Conservation (phyloP, 192 early-diverging fungal genomes). For the Podila epigama region DNA sequence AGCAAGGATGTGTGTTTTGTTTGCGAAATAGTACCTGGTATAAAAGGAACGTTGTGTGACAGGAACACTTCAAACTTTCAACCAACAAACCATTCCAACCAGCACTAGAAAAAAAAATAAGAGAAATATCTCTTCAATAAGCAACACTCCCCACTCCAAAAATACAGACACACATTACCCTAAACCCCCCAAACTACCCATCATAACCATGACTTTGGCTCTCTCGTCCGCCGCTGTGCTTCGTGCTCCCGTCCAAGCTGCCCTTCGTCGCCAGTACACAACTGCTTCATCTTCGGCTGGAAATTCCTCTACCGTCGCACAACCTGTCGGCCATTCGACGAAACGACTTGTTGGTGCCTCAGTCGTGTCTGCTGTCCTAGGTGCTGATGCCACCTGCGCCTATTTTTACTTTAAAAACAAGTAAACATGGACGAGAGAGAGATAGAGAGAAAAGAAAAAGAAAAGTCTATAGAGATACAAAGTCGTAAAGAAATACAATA, state of each 20-base stretch:
- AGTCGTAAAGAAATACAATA: too few species aligned
- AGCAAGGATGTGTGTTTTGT: too few species aligned
- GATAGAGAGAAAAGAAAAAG: too few species aligned
- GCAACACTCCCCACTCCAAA: neutral
- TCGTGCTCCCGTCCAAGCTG: conserved; percentile 8
- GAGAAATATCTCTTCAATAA: neutral
- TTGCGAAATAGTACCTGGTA: too few species aligned
- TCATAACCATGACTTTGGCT: conserved; percentile 1
- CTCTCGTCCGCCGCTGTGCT: conserved; percentile 1
- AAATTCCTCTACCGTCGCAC: neutral
- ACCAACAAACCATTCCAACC: neutral
- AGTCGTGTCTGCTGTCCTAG: conserved; percentile 2
- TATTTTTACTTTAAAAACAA: conserved; percentile 18
- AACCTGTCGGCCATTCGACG: conserved; percentile 11
- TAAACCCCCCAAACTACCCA: neutral
- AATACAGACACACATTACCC: too few species aligned
- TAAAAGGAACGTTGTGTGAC: too few species aligned
- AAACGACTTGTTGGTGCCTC: conserved; percentile 9
- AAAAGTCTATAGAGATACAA: too few species aligned
- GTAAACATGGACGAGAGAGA: neutral
- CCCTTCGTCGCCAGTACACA: conserved; percentile 15
- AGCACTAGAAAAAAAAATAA: neutral
- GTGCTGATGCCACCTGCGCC: conserved; percentile 36
- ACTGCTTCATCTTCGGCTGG: neutral
- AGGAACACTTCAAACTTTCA: too few species aligned